Conservation (phyloP, 441 rosid species). For the Populus hybrid region DNA sequence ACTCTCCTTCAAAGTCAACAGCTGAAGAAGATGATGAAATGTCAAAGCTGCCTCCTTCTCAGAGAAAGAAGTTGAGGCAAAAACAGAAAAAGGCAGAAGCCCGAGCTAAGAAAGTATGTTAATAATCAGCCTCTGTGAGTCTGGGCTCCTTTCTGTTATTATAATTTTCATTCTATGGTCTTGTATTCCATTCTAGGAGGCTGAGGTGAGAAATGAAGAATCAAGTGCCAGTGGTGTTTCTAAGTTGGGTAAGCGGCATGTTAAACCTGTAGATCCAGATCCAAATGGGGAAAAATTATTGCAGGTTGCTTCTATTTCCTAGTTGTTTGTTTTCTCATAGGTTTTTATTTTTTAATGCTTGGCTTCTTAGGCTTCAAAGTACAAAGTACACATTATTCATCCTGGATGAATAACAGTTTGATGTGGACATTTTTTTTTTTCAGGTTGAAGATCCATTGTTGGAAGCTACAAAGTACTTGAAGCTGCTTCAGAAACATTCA, state of each 20-base stretch:
- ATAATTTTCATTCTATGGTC: conserved; percentile 20
- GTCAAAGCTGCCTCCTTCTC: conserved; percentile 85
- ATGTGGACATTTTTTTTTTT: conserved; percentile 8
- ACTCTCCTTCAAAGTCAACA: conserved; percentile 75
- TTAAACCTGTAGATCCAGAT: conserved; percentile 95
- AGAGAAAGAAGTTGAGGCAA: conserved; percentile 89
- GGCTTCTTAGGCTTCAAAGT: background rate
- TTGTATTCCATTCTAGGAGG: conserved; percentile 61
- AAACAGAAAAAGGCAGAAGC: conserved; percentile 97
- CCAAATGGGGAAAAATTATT: conserved; percentile 90
- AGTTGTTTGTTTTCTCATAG: background rate
- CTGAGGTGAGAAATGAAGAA: conserved; percentile 88
- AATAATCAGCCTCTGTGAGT: conserved; percentile 19
- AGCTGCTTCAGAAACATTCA: conserved; percentile 89
- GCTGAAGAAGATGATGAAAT: conserved; percentile 75
- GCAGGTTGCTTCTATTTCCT: conserved; percentile 60
- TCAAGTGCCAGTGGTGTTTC: conserved; percentile 65
- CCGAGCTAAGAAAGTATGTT: conserved; percentile 88
- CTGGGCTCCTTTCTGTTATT: conserved; percentile 13
- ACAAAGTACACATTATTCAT: background rate
- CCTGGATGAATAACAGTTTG: conserved; percentile 18
- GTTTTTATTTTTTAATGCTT: conserved; percentile 4
- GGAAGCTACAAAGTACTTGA: conserved; percentile 95
- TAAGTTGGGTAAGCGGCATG: conserved; percentile 85
- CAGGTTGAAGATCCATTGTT: conserved; percentile 91